A percentile compares a stretch with the other conserved stretches of the same genome.
phyloP scores from a whole-genome alignment of 495 filamentous ascomycete species.

The Tetracladium setigerum region DNA sequence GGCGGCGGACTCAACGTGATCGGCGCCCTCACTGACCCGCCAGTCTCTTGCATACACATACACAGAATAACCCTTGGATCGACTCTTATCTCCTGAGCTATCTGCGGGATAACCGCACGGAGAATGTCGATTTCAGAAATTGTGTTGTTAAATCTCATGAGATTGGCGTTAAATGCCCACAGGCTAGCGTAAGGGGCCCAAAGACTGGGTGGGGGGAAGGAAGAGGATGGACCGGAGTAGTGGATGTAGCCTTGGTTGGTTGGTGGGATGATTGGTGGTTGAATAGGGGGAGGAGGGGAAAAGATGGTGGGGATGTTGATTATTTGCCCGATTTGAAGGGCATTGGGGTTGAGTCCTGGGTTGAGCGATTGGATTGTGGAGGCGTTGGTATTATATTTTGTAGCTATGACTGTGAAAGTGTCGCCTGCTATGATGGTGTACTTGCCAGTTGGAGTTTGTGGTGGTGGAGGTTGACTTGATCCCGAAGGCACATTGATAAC shows the following conservation, averaged over 20 bases:
- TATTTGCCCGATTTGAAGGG: not conserved
- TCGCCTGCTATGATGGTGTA: slow-evolving; percentile 2
- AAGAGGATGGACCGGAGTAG: slow-evolving; percentile 28
- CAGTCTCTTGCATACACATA: slow-evolving; percentile 38
- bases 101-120: slow-evolving; percentile 23
- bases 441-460: not conserved
- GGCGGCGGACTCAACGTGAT: slow-evolving; percentile 26
- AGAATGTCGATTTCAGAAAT: slow-evolving; percentile 29
- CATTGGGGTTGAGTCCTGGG: not conserved
- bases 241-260: slow-evolving; percentile 8
- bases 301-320: not conserved
- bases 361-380: not conserved
- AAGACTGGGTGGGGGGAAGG: slow-evolving; percentile 26
- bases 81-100: slow-evolving; percentile 26
- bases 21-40: slow-evolving; percentile 30
- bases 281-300: not conserved
- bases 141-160: slow-evolving; percentile 27
- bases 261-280: not conserved
- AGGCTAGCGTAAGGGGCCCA: slow-evolving; percentile 32
- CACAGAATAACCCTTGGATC: slow-evolving; percentile 36
- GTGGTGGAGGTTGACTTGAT: not conserved
- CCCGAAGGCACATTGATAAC: slow-evolving; percentile 11
- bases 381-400: not conserved
- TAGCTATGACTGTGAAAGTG: not conserved
- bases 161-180: slow-evolving; percentile 29